These are phyloP conservation scores for Pichia sp. DNA, from an alignment of 1,139 yeast species.

Conservation along the genomic window DNA sequence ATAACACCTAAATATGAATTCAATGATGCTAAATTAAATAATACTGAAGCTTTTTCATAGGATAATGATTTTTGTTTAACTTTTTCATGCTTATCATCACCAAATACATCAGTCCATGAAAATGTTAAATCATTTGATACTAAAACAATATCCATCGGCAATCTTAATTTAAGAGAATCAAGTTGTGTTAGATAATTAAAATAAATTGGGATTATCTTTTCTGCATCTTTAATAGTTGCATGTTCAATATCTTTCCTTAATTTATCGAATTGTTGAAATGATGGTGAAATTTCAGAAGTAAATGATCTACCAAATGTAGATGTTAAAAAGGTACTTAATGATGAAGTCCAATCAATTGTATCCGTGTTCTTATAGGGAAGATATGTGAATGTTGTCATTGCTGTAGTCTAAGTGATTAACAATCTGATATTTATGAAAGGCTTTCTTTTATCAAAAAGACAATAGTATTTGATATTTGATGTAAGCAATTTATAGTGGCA, in stretches of 20 bases:
- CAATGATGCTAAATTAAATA: constrained; percentile 67
- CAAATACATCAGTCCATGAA: constrained; percentile 77
- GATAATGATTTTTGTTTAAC: constrained; percentile 65
- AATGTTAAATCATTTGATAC: constrained; percentile 41
- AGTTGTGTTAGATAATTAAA: constrained; percentile 76
- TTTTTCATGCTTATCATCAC: constrained; percentile 34
- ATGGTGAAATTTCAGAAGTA: constrained; percentile 47
- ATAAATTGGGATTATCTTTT: constrained; percentile 40
- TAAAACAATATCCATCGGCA: constrained; percentile 44
- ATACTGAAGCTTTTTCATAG: constrained; percentile 80
- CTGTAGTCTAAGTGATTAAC: too few species aligned
- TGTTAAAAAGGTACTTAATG: constrained; percentile 53
- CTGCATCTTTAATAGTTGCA: constrained; percentile 40
- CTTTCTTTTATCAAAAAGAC: too few species aligned
- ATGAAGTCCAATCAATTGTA: constrained; percentile 58
- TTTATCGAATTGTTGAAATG: constrained; percentile 49
- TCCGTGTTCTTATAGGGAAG: constrained; percentile 52
- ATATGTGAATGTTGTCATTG: constrained; percentile 28
- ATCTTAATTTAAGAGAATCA: constrained; percentile 69
- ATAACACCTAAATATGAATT: constrained; percentile 42
- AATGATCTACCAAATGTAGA: constrained; percentile 54
- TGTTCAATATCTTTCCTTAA: constrained; percentile 61
- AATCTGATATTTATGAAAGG: too few species aligned
- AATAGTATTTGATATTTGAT: too few species aligned
- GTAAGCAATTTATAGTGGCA: too few species aligned